Base-by-base conservation (phyloP, 768 basidiomycete genomes). In the Brasilioporus rufonigricans region DNA sequence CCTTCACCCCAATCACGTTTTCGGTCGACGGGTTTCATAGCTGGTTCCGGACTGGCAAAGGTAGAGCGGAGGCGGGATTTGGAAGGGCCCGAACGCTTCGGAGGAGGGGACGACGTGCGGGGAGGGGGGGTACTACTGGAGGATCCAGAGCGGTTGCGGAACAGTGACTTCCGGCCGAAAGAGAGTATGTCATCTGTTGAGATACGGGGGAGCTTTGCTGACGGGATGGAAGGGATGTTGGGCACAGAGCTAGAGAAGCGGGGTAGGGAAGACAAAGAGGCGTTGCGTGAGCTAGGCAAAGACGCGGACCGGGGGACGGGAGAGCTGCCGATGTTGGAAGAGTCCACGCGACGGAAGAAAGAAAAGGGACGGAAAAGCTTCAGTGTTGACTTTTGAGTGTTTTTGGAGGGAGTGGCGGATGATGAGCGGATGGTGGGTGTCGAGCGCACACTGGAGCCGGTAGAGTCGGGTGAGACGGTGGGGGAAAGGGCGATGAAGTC, bases 101-200 rank as follows among this genome's bases (percentile, higher is more conserved):
- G 65, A 27, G 60, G 57, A 48, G 65, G 60, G 3, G 62, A 60
- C 1, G 58, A 55, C 12, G 61, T 14, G 21, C 58, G 57, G 5
- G 13, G 16, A 33, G 43, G 26, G 8, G 36, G 54, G 26, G 50
- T 4, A 11, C 45, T 44, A 4, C 36, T 49, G 0, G 55, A 4
- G 11, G 66, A 68, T 3, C 57, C 61, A 8, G 66, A 59, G 33
- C 62, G 67, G 6, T 56, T 0, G 44, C 71, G 65, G 57, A 73
- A 69, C 47, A 76, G 55, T 4, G 66, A 62, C 43, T 59, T 70
- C 29, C 66, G 51, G 19, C 70, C 64, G 18, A 70, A 53, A 10
- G 70, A 60, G 21, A 72, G 55, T n/a, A n/a, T n/a, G 16, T 74
- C 69, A 33, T 74, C 74, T 21, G 61, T 52, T 11, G 65, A 62